These are phyloP conservation scores for Aspergillus fructus DNA, from an alignment of 2,329 filamentous ascomycete species.

Conservation along the genomic window DNA sequence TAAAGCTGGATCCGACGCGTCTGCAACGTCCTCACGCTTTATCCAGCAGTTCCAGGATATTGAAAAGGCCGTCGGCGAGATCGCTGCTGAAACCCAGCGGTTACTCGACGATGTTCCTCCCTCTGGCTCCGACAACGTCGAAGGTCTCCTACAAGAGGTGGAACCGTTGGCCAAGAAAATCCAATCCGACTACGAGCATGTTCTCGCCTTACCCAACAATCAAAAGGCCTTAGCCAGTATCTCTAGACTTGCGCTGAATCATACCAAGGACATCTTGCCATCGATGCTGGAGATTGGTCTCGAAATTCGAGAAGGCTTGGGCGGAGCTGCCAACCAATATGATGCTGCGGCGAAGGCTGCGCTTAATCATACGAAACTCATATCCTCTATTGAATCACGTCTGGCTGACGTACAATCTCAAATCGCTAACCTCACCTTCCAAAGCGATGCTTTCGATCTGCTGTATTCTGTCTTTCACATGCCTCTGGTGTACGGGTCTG, in stretches of 20 bases:
- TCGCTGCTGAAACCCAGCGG: constrained; percentile 56
- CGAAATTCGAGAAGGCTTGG: constrained; percentile 54
- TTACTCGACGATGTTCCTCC: constrained; percentile 43
- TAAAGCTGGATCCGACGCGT: constrained; percentile 67
- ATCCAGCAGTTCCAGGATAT: constrained; percentile 60
- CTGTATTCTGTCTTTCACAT: constrained; percentile 78
- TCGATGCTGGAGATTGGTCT: constrained; percentile 56
- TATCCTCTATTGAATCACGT: constrained; percentile 75
- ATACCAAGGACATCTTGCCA: constrained; percentile 64
- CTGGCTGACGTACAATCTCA: constrained; percentile 71
- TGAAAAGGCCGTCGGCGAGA: constrained; percentile 58
- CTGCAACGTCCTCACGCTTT: constrained; percentile 60
- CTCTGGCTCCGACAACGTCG: constrained; percentile 62
- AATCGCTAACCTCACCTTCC: constrained; percentile 69
- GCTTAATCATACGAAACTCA: constrained; percentile 74
- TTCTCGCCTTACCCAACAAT: constrained; percentile 66
- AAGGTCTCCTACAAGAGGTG: constrained; percentile 76
- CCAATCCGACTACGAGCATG: constrained; percentile 77
- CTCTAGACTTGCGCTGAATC: constrained; percentile 63
- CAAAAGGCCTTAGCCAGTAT: constrained; percentile 63
- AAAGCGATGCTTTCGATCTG: constrained; percentile 78
- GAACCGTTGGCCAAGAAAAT: constrained; percentile 84
- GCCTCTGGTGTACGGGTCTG: constrained; percentile 85
- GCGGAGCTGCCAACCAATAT: constrained; percentile 59
- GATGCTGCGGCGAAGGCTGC: constrained; percentile 67